Evolutionary conservation across 805 yeast species (phyloP), one percentile per base, ranked within the genome.

Genomic region (Starmerella powellii): DNA sequence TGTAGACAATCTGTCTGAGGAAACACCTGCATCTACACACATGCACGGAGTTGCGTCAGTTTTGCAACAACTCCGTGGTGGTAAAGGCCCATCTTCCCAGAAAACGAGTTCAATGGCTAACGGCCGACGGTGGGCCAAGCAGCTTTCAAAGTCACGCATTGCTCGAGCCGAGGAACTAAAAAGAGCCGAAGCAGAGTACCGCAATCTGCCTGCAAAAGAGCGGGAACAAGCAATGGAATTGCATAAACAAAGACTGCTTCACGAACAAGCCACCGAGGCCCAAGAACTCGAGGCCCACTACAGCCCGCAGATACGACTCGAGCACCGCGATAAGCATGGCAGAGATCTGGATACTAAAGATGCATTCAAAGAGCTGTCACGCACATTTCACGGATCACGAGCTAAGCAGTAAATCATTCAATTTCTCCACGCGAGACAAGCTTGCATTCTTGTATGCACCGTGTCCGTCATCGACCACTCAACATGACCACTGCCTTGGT

Each of bases 351-450:
- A 68, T 24, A 67, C 77, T 3, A 81, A 79, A 54, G 78, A 78
- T 46, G 94, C 94, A 1, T 84, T 72, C 64, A 83, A 81, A 61
- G 72, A 73, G 46, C 61, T 83, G 36, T 79, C 91, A 2, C 87
- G 80, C 48, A 73, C 76, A 49, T 84, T 82, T 58, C 94, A 84
- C 57, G 93, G 91, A 1, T 50, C 45, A 46, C 27, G 27, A 13
- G 10, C 16, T 37, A 20, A 17, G 11, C 21, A 32, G 24, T 20
- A 32, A 8, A 6, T 6, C 21, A 18, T 5, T 8, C 6, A 32
- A 18, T 32, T 6, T n/a, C 12, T 15, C 24, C n/a, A 12, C 16
- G 35, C 35, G 6, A 6, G 13, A 17, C 10, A 18, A 43, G 49
- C 20, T 6, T 6, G 6, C 17, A 6, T 8, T 6, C 13, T 21